A percentile compares a stretch with the other conserved stretches of the same genome.
These are phyloP conservation scores for Mimosa bimucronata DNA, from an alignment of 306 rosid species.

Conservation along the genomic window DNA sequence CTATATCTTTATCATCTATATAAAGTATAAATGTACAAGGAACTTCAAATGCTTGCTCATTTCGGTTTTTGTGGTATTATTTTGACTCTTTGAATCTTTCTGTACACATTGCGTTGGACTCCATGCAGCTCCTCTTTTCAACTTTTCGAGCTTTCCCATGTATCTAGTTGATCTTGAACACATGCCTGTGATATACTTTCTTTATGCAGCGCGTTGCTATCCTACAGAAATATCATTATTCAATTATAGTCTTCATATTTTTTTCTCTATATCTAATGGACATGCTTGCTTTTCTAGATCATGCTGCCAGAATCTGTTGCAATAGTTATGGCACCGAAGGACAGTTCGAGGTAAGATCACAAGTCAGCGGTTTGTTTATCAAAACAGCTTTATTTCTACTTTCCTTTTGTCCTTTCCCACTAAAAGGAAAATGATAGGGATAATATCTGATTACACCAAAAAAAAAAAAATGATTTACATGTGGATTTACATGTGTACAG, in stretches of 20 bases:
- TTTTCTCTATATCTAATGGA: conserved; percentile 24
- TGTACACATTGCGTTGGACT: not conserved
- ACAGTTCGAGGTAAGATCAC: conserved; percentile 68
- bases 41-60: not conserved
- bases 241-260: conserved; percentile 5
- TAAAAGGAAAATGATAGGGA: conserved; percentile 5
- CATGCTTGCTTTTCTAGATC: conserved; percentile 55
- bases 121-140: not conserved
- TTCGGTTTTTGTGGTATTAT: not conserved
- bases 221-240: conserved; percentile 1
- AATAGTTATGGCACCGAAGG: conserved; percentile 95
- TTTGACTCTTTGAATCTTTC: not conserved
- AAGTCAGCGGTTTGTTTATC: conserved; percentile 22
- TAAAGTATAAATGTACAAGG: not conserved
- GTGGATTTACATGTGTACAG: conserved; percentile 50
- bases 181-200: not conserved
- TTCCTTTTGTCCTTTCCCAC: conserved; percentile 1
- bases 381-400: not conserved
- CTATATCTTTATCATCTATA: not conserved
- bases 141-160: too few species aligned
- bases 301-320: conserved; percentile 99
- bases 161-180: not conserved
- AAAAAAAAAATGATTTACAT: conserved; percentile 16
- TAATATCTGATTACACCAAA: not conserved
- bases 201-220: not conserved